These are phyloP conservation scores for Yamadazyma philogaea DNA, from an alignment of 805 yeast genomes.

Conservation along the genomic window DNA sequence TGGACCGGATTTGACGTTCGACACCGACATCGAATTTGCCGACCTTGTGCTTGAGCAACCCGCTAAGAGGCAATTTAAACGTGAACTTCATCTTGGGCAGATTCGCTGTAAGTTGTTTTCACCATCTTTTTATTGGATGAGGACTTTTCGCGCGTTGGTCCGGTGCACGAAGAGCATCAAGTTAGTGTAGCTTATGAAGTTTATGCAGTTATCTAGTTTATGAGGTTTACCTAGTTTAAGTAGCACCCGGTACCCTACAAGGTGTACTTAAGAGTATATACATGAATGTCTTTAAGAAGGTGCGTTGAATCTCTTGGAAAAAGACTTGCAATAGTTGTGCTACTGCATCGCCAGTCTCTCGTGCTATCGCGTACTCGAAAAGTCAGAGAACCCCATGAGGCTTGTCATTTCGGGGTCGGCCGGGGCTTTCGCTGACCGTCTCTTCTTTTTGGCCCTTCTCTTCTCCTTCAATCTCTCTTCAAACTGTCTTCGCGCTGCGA, in stretches of 20 bases:
- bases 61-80: conserved; percentile 39
- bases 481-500: conserved; percentile 34
- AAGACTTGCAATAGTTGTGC: too few relatives aligned
- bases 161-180: conserved; percentile 8
- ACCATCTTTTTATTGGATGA: conserved; percentile 14
- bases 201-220: too few relatives aligned
- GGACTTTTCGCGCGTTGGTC: conserved; percentile 7
- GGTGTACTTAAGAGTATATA: too few relatives aligned
- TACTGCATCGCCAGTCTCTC: too few relatives aligned
- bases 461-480: conserved; percentile 35
- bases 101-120: conserved; percentile 8
- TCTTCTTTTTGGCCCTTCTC: conserved; percentile 20
- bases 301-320: too few relatives aligned
- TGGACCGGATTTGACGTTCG: conserved; percentile 60
- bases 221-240: too few relatives aligned
- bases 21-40: conserved; percentile 44
- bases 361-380: neutral
- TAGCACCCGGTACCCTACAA: too few relatives aligned
- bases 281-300: too few relatives aligned
- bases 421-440: neutral
- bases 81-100: conserved; percentile 34
- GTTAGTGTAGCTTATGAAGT: too few relatives aligned
- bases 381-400: conserved; percentile 56
- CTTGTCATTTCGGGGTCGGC: conserved; percentile 22
- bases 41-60: conserved; percentile 36